Evolutionary conservation across 2,329 filamentous ascomycete species (phyloP), one percentile per base, ranked within the genome.

Genomic region (Fusarium bactridioides): DNA sequence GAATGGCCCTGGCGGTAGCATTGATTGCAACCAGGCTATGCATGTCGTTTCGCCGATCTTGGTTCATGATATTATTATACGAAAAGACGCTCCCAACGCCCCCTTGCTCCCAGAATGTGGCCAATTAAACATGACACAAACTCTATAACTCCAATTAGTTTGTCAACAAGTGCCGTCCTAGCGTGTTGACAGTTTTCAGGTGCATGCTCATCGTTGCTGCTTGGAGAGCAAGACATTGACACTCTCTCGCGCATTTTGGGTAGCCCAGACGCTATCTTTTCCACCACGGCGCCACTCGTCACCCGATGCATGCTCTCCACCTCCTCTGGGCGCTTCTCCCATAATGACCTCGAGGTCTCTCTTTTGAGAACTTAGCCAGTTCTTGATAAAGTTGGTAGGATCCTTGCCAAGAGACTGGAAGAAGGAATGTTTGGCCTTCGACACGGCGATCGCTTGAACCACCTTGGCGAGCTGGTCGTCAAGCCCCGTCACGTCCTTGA

Each of bases 341-440:
- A 96, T 87, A 53, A 98, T 92, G 11, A 96, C 90, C 78, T 97
- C 94, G 40, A 98, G 85, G 80, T 98, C 95, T 54, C 95, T 88
- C 83, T 94, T 94, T 84, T 99, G 96, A 21, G 92, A 95, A 77
- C 91, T 94, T 58, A 97, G 86, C 96, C 96, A 99, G 78, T 93
- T 90, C 72, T 89, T 91, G 67, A 98, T 87, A 77, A 98, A 98
- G 18, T 88, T 90, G 21, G 93, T 92, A 0, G 96, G 96, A 75
- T 98, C 94, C 72, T 92, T 89, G 66, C 91, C 89, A 72, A 98
- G 86, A 10, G 90, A 90, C 11, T 89, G 90, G 81, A 96, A 92
- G 84, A 99, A 99, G 21, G 91, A 89, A 80, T 97, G 94, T 80
- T 97, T 97, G 29, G 94, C 93, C 80, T 97, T 97, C 31, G 93